Base-by-base conservation (phyloP, 805 yeast genomes). In the Zygoascus biomembranicola region DNA sequence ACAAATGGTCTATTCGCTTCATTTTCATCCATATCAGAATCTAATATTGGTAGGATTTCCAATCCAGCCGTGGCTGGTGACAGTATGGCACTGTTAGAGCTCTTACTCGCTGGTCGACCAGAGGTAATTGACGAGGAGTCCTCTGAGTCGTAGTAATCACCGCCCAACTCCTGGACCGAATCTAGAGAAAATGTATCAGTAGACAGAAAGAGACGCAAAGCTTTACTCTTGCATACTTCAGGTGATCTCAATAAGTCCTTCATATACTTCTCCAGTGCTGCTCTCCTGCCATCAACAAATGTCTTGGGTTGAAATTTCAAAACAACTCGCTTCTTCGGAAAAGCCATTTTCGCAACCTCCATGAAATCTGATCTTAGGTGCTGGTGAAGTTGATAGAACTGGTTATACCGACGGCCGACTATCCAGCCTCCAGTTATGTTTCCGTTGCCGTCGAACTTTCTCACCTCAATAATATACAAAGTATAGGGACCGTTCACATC, bases 331-430 rank as follows among this genome's bases (percentile, higher is more conserved):
- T 70, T 74, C 51, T 63, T 64, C 44, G 90, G 84, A 68, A 80
- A 78, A 47, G 72, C 76, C 14, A 84, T 60, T 1, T 64, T 65
- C 5, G 72, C 67, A 1, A 84, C 81, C 47, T 69, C 72, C 0
- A 81, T 76, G 59, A 81, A 84, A 45, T 69, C 72, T 2, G 67
- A 66, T 53, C 75, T 79, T 59, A 90, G 69, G 57, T 85, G 81
- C 56, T 79, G 80, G 63, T 90, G 82, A 35, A 90, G 71, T 57
- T 77, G 79, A 67, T 76, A 82, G 66, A 90, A 90, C 63, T 92
- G 97, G 60, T 87, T 87, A 63, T 82, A 90, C 54, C 98, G 73
- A 59, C 97, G 72, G 0, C 96, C 92, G n/a, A 90, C 86, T 51
- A 87, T 81, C 97, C 97, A 92, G 0, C 88, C 85, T 0, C 90